A percentile compares a stretch with the other conserved stretches of the same genome.
Evolutionary conservation across 208 protist species (phyloP).

Genomic region (Novymonas esmeraldas): DNA sequence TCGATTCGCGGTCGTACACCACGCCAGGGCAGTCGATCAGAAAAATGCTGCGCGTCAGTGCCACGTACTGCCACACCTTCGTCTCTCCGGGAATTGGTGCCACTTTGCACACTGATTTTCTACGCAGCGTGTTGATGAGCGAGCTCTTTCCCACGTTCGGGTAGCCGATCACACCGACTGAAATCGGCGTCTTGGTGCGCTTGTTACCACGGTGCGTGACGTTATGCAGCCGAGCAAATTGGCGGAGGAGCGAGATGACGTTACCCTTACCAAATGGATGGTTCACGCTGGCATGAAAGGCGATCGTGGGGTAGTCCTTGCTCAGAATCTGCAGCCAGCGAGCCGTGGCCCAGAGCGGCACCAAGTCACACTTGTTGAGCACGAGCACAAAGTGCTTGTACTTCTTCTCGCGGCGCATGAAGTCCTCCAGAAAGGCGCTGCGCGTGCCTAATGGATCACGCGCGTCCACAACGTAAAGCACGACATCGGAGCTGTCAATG

Average conservation of each 20-base stretch:
- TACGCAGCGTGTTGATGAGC: conserved; percentile 99
- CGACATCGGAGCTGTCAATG: conserved; percentile 99
- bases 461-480: conserved; percentile 98
- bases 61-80: conserved; percentile 99
- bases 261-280: conserved; percentile 99
- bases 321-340: conserved; percentile 97
- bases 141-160: conserved; percentile 99
- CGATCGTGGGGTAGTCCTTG: conserved; percentile 98
- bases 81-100: conserved; percentile 99
- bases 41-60: conserved; percentile 98
- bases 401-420: conserved; percentile 94
- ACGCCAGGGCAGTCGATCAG: conserved; percentile 99
- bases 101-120: conserved; percentile 98
- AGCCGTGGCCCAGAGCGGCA: conserved; percentile 98
- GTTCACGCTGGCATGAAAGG: conserved; percentile 99
- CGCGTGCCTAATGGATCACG: conserved; percentile 99
- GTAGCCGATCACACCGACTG: conserved; percentile 97
- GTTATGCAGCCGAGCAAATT: conserved; percentile 95
- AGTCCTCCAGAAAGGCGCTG: conserved; percentile 93
- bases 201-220: conserved; percentile 87
- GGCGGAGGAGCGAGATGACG: conserved; percentile 98
- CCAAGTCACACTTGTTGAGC: conserved; percentile 99
- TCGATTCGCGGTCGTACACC: conserved; percentile 92
- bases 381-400: conserved; percentile 99
- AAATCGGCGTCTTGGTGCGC: conserved; percentile 89